Base-by-base conservation (phyloP, 2,329 filamentous ascomycete species). In the Paracoccidioides lutzii region DNA sequence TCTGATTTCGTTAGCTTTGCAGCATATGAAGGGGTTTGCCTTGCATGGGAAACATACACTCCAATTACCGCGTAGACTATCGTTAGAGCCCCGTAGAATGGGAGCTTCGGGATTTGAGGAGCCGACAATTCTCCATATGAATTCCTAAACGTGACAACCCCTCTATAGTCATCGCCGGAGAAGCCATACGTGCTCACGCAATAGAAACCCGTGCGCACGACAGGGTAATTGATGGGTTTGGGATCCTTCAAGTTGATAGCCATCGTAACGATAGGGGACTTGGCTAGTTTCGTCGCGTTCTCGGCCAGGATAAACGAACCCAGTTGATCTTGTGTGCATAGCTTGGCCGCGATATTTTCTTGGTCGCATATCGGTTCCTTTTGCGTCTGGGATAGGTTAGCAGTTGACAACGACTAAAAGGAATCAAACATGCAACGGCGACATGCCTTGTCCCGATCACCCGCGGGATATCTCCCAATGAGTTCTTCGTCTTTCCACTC, bases 61-160 rank as follows among this genome's bases (percentile, higher is more conserved):
- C 83, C 84, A 62, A 97, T 81, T 22, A 97, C 80, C 52, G 90
- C 90, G 71, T 98, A 98, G 37, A 95, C 82, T 60, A 98, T 90
- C 0, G 90, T 91, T 62, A 97, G 83, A 56, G 87, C 91, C 49
- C 91, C 93, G 66, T 98, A 98, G 70, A 98, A 98, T 2, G 93
- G 91, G 57, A 98, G 78, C 71, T 98, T 98, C 22, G 94, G 87
- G 61, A 98, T 96, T 70, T 98, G 91, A 1, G 90, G 90, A 6
- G 90, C 93, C 4, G 90, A 88, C 55, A 98, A 83, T 75, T 98
- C 91, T 67, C 93, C 93, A 67, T 94, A 98, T 2, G 93, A 87
- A 71, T 98, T 97, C 59, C 90, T 84, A 71, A 97, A 98, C 65
- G 93, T 90, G 45, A 93, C 85, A 12, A 93, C 81, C 6, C 86